Base-by-base conservation (phyloP, 2,329 filamentous ascomycete species). In the Xylariomycetidae sp. region DNA sequence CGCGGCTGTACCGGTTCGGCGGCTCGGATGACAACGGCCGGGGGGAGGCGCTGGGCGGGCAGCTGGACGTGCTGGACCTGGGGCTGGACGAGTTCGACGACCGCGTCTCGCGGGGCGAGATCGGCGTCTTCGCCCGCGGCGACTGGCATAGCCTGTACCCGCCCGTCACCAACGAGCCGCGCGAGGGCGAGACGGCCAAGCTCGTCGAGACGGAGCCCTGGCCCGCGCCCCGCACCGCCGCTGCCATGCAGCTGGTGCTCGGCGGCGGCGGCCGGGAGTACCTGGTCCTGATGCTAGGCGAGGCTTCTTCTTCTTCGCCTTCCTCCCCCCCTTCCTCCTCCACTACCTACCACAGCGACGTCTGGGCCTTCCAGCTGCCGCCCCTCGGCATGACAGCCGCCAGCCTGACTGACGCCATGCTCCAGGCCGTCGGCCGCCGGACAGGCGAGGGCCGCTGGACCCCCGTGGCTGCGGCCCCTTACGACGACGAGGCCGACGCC, bases 1-100 rank as follows among this genome's bases (percentile, higher is more conserved):
- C 75, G 16, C 73, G 77, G 16, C 57, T 94, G 6, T 94, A 82
- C 61, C 74, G 87, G 17, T 89, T 88, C 64, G 85, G 87, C 41
- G 88, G 88, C 0, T 90, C 82, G 48, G 84, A 90, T 55, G 86
- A 84, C 1, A 64, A 70, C 8, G 20, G 20, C 8, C 20, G 20
- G 8, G n/a, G n/a, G 27, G 63, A 53, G 0, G 83, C 89, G 50
- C 66, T 85, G 30, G 86, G 86, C 12, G 86, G 84, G 0, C 69
- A 72, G 38, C 52, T 94, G 10, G 86, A 94, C 51, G 72, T 83
- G 37, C 53, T 82, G 13, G 67, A 73, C 34, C 66, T 82, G 8
- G 68, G 61, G 13, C 59, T 80, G n/a, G 72, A 75, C 46, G 64
- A 63, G 17, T 74, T 76, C 46, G 64, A 73, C 41, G 74, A 77